Evolutionary conservation across 495 filamentous ascomycete genomes (phyloP), one percentile per base, ranked within the genome.

Genomic region (Collariella sp.): DNA sequence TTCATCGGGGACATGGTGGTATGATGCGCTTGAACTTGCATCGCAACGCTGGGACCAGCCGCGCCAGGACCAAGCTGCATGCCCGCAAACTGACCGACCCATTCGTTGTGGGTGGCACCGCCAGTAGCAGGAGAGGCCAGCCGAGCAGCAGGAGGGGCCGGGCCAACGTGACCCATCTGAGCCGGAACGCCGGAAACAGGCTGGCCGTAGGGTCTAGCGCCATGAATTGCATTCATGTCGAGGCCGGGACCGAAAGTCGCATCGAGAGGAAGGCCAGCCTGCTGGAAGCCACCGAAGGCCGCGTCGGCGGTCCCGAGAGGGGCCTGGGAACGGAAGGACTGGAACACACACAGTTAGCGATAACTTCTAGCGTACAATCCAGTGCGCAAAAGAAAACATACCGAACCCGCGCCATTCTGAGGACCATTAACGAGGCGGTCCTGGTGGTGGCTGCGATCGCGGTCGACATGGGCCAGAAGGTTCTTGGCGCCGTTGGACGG

Each of bases 401-500:
- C 58, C 38, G 36, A 46, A 7, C 57, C 55, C 33, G 52, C 31
- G 11, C 50, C 53, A 23, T 61, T 52, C 31, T 65, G 61, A 4
- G 59, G 41, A n/a, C 48, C 50, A 23, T 54, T 52, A 45, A 50
- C 47, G 29, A 69, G 11, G 45, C 88, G 82, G 62, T 96, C 91
- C 68, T 95, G 91, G 61, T 96, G 90, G 40, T 91, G 76, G 5
- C 85, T 84, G 16, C 86, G 77, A 66, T 97, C 88, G 43, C 82
- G 78, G 11, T 83, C 78, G 5, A 82, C 75, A 70, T 96, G 90
- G 59, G 91, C 86, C 60, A 88, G 80, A 60, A 96, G 85, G 62
- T 80, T 87, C 64, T 93, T 86, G 36, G 93, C 81, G 56, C 89
- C 82, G 70, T 91, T 96, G 11, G 90, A 90, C 22, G 91, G 89